Base-by-base conservation (phyloP, 768 basidiomycete species). In the Pisolithus sp. region DNA sequence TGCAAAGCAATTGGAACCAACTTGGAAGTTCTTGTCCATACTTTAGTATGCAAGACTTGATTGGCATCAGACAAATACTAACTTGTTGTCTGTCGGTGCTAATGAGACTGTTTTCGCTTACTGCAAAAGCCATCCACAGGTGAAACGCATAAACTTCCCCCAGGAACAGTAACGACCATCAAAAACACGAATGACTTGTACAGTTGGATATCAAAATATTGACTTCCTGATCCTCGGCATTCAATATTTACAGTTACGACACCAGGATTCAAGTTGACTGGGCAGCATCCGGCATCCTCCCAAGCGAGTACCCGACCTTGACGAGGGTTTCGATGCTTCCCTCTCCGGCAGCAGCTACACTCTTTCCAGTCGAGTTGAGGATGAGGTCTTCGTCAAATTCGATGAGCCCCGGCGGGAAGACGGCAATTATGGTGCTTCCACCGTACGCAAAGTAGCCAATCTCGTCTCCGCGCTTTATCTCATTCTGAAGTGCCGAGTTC, bases 401-500 rank as follows among this genome's bases (percentile, higher is more conserved):
- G 38, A 79, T 64, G 4, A 76, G 59, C 21, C 76, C 76, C 30
- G 68, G 69, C 3, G 83, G 82, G 66, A 85, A 85, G 17, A 88
- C 61, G 18, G 64, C 72, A 26, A 88, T 76, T 30, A 82, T 56
- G 2, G 88, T 89, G 57, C 83, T 86, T n/a, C 88, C 88, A 1
- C 88, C 89, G 61, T 89, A 90, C 24, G 82, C 77, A 57, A 83
- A 84, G 58, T 78, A 75, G 53, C 83, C 83, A 0, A 85, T 71
- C 66, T 84, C 81, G 30, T 85, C 81, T 41, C 86, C 88, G 51
- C 80, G 79, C 44, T 79, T 74, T 13, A 90, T 18, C 23, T 47
- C 67, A 41, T 77, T 72, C 65, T 77, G 51, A 26, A 50, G 20
- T 1, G 9, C 46, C 31, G 12, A 46, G 24, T 48, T 12, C 13